Evolutionary conservation across 345 rosid genomes (phyloP), one percentile per base, ranked within the genome.

Genomic region (Euphorbia peplus): DNA sequence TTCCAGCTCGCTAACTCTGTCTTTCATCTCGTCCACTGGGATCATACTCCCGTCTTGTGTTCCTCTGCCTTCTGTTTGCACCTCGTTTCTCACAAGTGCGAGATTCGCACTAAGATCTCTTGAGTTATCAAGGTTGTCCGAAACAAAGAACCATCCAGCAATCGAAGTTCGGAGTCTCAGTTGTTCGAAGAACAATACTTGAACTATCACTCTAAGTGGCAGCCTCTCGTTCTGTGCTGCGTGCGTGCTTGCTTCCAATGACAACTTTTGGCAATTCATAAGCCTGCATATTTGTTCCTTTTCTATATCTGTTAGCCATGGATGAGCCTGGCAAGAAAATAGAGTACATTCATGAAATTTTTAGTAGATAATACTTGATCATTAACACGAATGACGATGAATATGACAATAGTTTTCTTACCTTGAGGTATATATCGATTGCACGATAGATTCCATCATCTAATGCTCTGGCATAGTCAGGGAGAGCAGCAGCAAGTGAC

Each of bases 141-240:
- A 82, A 46, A 80, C 96, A 8, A 70, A 82, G 60, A 85, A 79
- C 93, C 93, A 85, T 24, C 89, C 90, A 3, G 90, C 73, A 48
- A 90, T 57, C 1, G 93, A 90, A 69, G 92, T 90, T 8, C 96
- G 79, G 5, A 93, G 97, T 65, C 92, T 74, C 57, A 93, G 86
- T 75, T 93, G 98, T 74, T 93, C 98, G 58, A 87, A 89, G 91
- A 93, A 93, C 63, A 90, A 63, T 64, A 90, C 91, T 84, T 93
- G 98, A 63, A 93, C 91, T 9, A 91, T 84, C 54, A 90, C 92
- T 68, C 97, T 75, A 7, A 93, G 83, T 0, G 98, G 98, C 56
- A 93, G 81, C 82, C 97, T 85, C 80, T 90, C 98, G 53, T 93
- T 93, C 79, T 91, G 95, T 5, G 98, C 87, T 32, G 98, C 98